phyloP scores from a whole-genome alignment of 2,329 filamentous ascomycete species.

The Epichloe sylvatica region DNA sequence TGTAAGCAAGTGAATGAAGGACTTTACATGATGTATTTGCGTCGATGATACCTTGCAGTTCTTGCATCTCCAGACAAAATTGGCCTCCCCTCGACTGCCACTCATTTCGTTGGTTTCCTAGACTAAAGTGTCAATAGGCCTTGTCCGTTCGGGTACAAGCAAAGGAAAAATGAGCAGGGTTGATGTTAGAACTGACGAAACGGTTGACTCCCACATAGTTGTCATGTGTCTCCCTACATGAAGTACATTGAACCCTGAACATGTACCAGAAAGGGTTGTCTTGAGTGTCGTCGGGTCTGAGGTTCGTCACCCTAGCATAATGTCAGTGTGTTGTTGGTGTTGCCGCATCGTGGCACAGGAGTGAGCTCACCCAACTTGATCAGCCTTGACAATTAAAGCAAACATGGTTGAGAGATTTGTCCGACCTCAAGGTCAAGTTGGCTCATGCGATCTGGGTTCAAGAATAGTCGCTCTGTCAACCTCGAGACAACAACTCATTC shows the following conservation, averaged over 20 bases:
- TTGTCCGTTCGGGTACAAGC: conserved; percentile 1
- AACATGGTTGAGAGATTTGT: conserved; percentile 36
- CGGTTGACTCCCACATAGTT: conserved; percentile 79
- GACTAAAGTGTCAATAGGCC: conserved; percentile 3
- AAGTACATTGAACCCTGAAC: conserved; percentile 97
- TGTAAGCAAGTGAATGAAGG: neutral
- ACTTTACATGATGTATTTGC: neutral
- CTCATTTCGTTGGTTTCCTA: conserved; percentile 85
- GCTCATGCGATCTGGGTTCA: neutral
- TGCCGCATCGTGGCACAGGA: neutral
- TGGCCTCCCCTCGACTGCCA: conserved; percentile 86
- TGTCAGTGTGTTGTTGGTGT: conserved; percentile 3
- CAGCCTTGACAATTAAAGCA: conserved; percentile 51
- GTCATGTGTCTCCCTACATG: conserved; percentile 77
- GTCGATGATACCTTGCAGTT: conserved; percentile 65
- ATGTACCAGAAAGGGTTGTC: conserved; percentile 88
- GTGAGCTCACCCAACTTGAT: conserved; percentile 48
- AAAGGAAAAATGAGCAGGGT: neutral
- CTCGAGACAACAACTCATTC: no score
- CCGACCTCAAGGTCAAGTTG: neutral
- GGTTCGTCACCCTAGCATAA: conserved; percentile 62
- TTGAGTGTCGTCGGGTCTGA: conserved; percentile 69
- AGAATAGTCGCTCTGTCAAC: no score
- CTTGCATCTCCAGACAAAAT: conserved; percentile 99
- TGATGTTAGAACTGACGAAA: conserved; percentile 52